phyloP scores from a whole-genome alignment of 176 grass and related monocot species.

The Oryza punctata region DNA sequence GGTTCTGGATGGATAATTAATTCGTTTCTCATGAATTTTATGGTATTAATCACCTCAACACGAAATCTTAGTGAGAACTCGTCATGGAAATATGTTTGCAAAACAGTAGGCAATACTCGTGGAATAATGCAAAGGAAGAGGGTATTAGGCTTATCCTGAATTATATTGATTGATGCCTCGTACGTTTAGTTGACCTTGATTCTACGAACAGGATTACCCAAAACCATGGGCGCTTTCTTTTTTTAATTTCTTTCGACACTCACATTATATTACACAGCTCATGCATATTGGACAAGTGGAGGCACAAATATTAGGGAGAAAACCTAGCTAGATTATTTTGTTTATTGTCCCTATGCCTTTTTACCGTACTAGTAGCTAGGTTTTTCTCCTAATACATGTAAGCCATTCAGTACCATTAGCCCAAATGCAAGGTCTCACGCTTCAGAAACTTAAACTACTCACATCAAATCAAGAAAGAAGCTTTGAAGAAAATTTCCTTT shows the following conservation, averaged over 20 bases:
- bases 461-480: constrained; percentile 12
- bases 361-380: background rate
- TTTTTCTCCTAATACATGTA: background rate
- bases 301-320: constrained; percentile 1
- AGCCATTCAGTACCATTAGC: background rate
- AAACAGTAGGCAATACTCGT: background rate
- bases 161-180: background rate
- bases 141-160: background rate
- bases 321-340: background rate
- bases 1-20: background rate
- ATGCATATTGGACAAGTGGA: constrained; percentile 7
- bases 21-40: background rate
- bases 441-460: constrained; percentile 1
- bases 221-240: constrained; percentile 11
- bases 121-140: background rate
- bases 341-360: constrained; percentile 7
- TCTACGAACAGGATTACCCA: background rate
- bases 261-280: background rate
- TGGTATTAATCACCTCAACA: background rate
- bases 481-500: constrained; percentile 6
- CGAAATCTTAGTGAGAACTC: background rate
- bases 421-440: background rate
- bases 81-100: background rate
- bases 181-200: constrained; percentile 4
- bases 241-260: background rate